These are phyloP conservation scores for Marchantia polymorpha DNA, from an alignment of 225 moss, liverwort and hornwort species.

Conservation along the genomic window DNA sequence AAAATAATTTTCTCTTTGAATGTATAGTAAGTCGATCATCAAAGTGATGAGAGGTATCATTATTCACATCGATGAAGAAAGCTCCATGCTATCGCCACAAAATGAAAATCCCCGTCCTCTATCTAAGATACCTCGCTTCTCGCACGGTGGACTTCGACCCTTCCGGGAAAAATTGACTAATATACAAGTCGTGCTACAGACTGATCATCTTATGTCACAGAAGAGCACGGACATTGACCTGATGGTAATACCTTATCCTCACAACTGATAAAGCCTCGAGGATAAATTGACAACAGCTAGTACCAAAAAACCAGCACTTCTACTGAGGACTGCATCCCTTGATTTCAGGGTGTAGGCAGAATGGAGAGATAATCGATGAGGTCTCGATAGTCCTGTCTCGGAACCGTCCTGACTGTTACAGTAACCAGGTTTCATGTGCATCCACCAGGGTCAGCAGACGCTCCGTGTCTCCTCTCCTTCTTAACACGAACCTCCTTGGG, in stretches of 20 bases:
- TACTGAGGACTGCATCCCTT: neutral
- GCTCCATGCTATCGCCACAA: too few relatives aligned
- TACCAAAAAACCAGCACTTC: neutral
- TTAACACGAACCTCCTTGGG: slow-evolving; percentile 86
- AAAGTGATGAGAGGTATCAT: too few relatives aligned
- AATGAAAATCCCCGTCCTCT: too few relatives aligned
- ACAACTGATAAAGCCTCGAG: neutral
- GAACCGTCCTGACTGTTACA: neutral
- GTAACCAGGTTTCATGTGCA: slow-evolving; percentile 57
- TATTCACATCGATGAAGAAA: too few relatives aligned
- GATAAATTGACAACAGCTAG: neutral
- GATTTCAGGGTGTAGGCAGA: neutral
- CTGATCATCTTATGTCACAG: slow-evolving; percentile 6
- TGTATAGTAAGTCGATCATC: too few relatives aligned
- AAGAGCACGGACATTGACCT: slow-evolving; percentile 6
- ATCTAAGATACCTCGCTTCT: too few relatives aligned
- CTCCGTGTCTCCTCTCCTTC: slow-evolving; percentile 87
- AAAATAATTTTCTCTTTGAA: too few relatives aligned
- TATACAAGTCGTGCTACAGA: slow-evolving; percentile 22
- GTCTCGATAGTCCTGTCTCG: neutral
- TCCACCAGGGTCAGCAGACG: slow-evolving; percentile 64
- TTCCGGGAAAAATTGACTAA: slow-evolving; percentile 11
- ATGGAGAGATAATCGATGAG: neutral
- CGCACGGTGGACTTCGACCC: too few relatives aligned
- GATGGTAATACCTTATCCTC: neutral